A percentile compares a stretch with the other conserved stretches of the same genome.
phyloP scores from a whole-genome alignment of 192 early-diverging fungal genomes.

The Martensiomyces pterosporus region DNA sequence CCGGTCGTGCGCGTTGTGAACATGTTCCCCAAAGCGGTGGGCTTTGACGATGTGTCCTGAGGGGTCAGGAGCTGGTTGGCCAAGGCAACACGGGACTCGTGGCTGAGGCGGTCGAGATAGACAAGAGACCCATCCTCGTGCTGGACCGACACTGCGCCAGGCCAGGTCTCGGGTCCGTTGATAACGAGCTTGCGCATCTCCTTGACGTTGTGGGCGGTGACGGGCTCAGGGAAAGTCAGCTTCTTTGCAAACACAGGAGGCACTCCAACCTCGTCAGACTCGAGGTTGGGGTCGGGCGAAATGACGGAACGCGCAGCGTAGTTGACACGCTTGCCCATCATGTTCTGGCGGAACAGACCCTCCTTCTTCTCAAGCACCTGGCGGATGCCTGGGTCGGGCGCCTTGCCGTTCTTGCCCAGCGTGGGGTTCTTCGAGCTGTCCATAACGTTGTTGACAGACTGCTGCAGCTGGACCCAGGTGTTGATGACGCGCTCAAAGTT shows the following conservation, averaged over 20 bases:
- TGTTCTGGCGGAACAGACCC: slow-evolving; percentile 97
- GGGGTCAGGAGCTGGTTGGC: slow-evolving; percentile 90
- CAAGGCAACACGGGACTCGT: slow-evolving; percentile 86
- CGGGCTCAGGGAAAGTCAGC: slow-evolving; percentile 97
- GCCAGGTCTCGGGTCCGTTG: slow-evolving; percentile 94
- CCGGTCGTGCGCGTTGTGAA: slow-evolving; percentile 59
- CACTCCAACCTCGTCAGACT: slow-evolving; percentile 96
- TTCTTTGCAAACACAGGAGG: slow-evolving; percentile 93
- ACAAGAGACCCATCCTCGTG: slow-evolving; percentile 91
- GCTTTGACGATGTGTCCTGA: slow-evolving; percentile 52
- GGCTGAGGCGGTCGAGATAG: slow-evolving; percentile 72
- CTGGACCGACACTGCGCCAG: slow-evolving; percentile 91
- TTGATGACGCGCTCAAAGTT: slow-evolving; percentile 50
- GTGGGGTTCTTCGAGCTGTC: slow-evolving; percentile 87
- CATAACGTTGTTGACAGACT: slow-evolving; percentile 87
- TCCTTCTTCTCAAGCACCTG: slow-evolving; percentile 99
- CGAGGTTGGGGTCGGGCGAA: slow-evolving; percentile 95
- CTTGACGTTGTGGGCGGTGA: slow-evolving; percentile 92
- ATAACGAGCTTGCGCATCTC: slow-evolving; percentile 87
- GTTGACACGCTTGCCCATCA: slow-evolving; percentile 99
- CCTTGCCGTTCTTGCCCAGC: slow-evolving; percentile 54
- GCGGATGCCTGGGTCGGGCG: slow-evolving; percentile 83
- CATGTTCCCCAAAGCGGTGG: slow-evolving; percentile 49
- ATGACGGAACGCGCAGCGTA: slow-evolving; percentile 97
- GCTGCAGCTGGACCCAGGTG: slow-evolving; percentile 79